Conservation (phyloP, 2,329 filamentous ascomycete genomes). For the Fusarium continuum region DNA sequence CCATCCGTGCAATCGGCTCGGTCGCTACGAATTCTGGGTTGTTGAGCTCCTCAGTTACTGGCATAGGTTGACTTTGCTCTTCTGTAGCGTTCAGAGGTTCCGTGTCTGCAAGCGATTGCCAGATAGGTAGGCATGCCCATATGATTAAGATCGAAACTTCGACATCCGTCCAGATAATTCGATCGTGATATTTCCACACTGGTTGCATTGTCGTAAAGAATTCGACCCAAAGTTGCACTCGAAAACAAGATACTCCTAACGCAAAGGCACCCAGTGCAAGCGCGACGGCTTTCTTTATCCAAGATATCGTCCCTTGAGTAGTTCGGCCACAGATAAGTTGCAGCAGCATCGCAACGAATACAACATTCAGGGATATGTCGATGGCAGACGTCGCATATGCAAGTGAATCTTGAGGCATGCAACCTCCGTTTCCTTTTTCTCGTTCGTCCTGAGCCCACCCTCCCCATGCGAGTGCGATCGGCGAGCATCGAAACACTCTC, state of each 20-base stretch:
- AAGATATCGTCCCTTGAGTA: conserved; percentile 53
- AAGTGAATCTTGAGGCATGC: conserved; percentile 43
- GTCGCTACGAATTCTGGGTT: neutral
- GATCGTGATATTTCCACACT: conserved; percentile 54
- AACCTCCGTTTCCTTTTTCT: conserved; percentile 15
- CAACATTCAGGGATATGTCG: conserved; percentile 58
- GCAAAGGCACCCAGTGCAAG: conserved; percentile 56
- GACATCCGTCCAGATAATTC: conserved; percentile 55
- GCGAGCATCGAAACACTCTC: conserved; percentile 54
- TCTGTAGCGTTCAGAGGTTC: neutral
- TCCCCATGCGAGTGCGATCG: conserved; percentile 49
- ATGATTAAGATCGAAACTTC: conserved; percentile 55
- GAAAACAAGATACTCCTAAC: conserved; percentile 49
- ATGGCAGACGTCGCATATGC: conserved; percentile 55
- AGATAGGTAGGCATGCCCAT: conserved; percentile 53
- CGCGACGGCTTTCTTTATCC: conserved; percentile 54
- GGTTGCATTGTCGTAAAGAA: conserved; percentile 50
- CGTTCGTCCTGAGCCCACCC: conserved; percentile 29
- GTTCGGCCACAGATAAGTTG: conserved; percentile 51
- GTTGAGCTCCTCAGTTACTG: neutral
- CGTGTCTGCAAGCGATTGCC: conserved; percentile 31
- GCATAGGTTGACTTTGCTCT: conserved; percentile 30
- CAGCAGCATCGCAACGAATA: conserved; percentile 55
- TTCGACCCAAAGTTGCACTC: conserved; percentile 46
- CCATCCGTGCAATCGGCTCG: neutral